Conservation (phyloP, 352 stramenopile species). For the Pythium guiyangense region DNA sequence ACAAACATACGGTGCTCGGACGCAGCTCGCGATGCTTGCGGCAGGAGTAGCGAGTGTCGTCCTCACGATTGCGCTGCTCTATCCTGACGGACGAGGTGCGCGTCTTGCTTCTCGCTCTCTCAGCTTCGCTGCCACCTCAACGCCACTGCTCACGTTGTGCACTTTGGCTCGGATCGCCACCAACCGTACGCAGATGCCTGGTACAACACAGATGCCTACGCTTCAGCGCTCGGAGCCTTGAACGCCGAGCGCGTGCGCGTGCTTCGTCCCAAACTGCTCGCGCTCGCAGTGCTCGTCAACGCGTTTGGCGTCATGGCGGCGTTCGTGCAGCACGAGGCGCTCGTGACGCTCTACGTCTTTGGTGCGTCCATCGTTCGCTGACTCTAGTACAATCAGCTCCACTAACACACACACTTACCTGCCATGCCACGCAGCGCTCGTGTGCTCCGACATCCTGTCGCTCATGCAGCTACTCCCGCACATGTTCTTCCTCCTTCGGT, state of each 20-base stretch:
- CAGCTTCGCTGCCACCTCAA: too few relatives aligned
- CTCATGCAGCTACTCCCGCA: constrained; percentile 47
- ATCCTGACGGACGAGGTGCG: constrained; percentile 22
- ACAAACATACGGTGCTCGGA: neutral
- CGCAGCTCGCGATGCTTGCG: constrained; percentile 13
- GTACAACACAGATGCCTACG: constrained; percentile 40
- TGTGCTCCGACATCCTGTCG: constrained; percentile 30
- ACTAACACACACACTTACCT: neutral
- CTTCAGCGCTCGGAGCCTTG: constrained; percentile 16
- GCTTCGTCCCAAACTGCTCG: constrained; percentile 26
- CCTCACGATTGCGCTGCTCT: constrained; percentile 25
- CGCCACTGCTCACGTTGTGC: too few relatives aligned
- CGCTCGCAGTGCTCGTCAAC: constrained; percentile 27
- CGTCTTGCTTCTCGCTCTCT: too few relatives aligned
- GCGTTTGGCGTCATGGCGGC: constrained; percentile 20
- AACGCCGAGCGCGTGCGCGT: constrained; percentile 26
- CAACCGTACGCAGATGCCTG: constrained; percentile 29
- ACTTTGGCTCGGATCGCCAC: neutral
- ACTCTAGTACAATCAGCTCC: neutral
- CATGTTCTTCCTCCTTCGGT: constrained; percentile 49
- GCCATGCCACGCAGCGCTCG: constrained; percentile 16
- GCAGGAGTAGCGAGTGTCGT: constrained; percentile 17
- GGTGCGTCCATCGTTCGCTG: constrained; percentile 17
- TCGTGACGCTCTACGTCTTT: constrained; percentile 44
- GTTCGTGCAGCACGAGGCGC: constrained; percentile 17